A percentile compares a stretch with the other conserved stretches of the same genome.
These are phyloP conservation scores for Aaosphaeria arxii DNA, from an alignment of 2,329 filamentous ascomycete species.

Conservation along the genomic window DNA sequence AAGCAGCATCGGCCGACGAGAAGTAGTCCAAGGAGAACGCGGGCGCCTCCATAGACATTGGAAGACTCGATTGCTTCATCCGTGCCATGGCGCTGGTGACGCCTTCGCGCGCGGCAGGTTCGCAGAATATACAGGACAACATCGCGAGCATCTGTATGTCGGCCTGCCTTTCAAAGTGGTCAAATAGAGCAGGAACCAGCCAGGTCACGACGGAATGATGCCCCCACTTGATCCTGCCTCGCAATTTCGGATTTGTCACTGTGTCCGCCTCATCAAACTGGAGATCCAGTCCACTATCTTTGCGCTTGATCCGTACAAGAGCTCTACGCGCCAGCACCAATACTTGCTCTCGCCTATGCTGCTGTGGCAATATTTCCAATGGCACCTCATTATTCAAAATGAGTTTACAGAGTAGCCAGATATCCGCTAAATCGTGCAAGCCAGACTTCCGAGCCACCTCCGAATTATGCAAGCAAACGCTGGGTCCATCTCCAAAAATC, in stretches of 20 bases:
- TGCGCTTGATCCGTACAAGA: conserved; percentile 49
- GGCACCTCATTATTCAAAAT: conserved; percentile 75
- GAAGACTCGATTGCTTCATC: conserved; percentile 31
- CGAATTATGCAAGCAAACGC: conserved; percentile 83
- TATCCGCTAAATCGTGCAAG: conserved; percentile 67
- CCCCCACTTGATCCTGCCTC: conserved; percentile 53
- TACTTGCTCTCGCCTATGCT: conserved; percentile 57
- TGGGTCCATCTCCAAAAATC: conserved; percentile 78
- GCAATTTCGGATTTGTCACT: conserved; percentile 39
- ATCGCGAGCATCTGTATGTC: conserved; percentile 66
- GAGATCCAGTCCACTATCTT: conserved; percentile 49
- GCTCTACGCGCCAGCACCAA: conserved; percentile 67
- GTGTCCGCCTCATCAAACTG: conserved; percentile 43
- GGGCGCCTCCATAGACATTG: conserved; percentile 43
- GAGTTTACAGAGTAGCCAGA: conserved; percentile 80
- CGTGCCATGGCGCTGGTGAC: conserved; percentile 38
- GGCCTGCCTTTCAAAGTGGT: conserved; percentile 58
- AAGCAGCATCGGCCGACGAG: conserved; percentile 40
- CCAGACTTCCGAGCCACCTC: conserved; percentile 69
- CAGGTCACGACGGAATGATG: conserved; percentile 56
- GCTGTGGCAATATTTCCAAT: conserved; percentile 59
- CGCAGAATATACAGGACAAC: conserved; percentile 58
- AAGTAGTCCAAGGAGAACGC: conserved; percentile 49
- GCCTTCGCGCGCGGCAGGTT: conserved; percentile 43
- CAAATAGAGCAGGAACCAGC: conserved; percentile 57